Conservation (phyloP, 306 rosid genomes). For the Sophora flavescens region DNA sequence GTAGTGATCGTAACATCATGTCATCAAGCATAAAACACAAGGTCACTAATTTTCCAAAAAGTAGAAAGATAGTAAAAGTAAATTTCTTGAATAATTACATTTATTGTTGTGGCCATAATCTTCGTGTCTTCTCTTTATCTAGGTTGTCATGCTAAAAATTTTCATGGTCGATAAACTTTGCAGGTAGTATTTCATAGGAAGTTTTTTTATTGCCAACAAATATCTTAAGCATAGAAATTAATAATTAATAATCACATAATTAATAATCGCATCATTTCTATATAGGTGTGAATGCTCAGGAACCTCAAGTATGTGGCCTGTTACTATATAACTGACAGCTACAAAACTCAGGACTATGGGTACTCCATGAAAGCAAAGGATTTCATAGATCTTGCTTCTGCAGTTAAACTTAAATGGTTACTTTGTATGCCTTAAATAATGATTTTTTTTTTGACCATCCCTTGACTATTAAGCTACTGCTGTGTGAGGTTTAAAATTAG, state of each 20-base stretch:
- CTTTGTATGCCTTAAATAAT: too few relatives aligned
- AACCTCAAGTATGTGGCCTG: conserved; percentile 87
- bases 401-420: conserved; percentile 37
- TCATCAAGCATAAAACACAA: conserved; percentile 41
- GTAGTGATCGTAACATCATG: conserved; percentile 46
- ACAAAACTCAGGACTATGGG: conserved; percentile 84
- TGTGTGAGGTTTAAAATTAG: too few relatives aligned
- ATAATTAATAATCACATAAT: background rate
- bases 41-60: conserved; percentile 19
- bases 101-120: conserved; percentile 15
- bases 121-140: conserved; percentile 8
- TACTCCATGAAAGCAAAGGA: conserved; percentile 83
- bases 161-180: conserved; percentile 99
- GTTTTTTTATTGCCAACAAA: background rate
- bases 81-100: background rate
- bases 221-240: background rate
- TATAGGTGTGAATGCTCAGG: conserved; percentile 89
- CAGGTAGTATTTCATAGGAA: conserved; percentile 59
- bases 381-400: conserved; percentile 85
- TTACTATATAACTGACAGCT: conserved; percentile 96
- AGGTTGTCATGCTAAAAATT: conserved; percentile 99
- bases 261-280: conserved; percentile 15
- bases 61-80: too few relatives aligned
- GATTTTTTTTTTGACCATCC: too few relatives aligned
- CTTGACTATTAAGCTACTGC: too few relatives aligned